These are phyloP conservation scores for Aspergillus campestris DNA, from an alignment of 495 filamentous ascomycete species.

Conservation along the genomic window DNA sequence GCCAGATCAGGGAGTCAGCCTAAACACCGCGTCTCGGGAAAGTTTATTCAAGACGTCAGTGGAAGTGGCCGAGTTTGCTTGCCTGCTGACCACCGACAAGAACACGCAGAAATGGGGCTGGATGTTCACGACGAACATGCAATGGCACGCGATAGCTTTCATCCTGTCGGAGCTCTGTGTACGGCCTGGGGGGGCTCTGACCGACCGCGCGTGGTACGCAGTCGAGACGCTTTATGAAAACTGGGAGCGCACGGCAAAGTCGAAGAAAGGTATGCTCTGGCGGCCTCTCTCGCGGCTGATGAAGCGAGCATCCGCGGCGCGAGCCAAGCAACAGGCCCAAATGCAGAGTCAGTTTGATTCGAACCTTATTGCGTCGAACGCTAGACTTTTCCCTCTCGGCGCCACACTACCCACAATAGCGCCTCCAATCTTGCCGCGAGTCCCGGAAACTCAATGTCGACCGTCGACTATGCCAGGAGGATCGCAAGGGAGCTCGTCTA, in stretches of 20 bases:
- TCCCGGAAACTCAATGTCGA: slow-evolving; percentile 3
- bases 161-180: slow-evolving; percentile 66
- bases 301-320: slow-evolving; percentile 46
- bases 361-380: slow-evolving; percentile 1
- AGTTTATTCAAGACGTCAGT: slow-evolving; percentile 67
- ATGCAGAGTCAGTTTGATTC: slow-evolving; percentile 16
- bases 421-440: slow-evolving; percentile 4
- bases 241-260: slow-evolving; percentile 41
- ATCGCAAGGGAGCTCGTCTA: not conserved
- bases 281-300: slow-evolving; percentile 63
- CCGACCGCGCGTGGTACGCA: slow-evolving; percentile 75
- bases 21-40: slow-evolving; percentile 54
- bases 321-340: slow-evolving; percentile 26
- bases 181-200: slow-evolving; percentile 56
- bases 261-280: slow-evolving; percentile 62
- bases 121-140: slow-evolving; percentile 73
- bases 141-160: slow-evolving; percentile 76
- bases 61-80: slow-evolving; percentile 68
- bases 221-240: slow-evolving; percentile 52
- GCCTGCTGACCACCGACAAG: slow-evolving; percentile 51
- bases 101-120: slow-evolving; percentile 63
- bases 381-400: slow-evolving; percentile 8
- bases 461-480: not conserved
- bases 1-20: slow-evolving; percentile 16
- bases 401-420: slow-evolving; percentile 1